These are phyloP conservation scores for Baorangia bicolor DNA, from an alignment of 768 basidiomycete species.

Conservation along the genomic window DNA sequence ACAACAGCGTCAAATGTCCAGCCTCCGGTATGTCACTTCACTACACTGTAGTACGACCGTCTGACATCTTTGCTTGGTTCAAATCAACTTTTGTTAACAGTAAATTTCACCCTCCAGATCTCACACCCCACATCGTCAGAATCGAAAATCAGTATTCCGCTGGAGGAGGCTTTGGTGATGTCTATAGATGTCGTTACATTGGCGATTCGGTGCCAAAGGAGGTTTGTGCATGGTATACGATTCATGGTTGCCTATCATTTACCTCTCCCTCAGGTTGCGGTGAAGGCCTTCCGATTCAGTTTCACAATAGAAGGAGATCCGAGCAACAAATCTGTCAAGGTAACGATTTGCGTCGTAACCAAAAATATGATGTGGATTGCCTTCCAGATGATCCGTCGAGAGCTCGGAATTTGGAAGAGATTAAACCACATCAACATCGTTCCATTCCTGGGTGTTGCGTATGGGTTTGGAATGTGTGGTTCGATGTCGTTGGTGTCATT, in stretches of 20 bases:
- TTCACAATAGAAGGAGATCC: neutral
- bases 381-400: constrained; percentile 24
- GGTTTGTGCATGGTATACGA: neutral
- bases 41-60: neutral
- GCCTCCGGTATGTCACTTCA: neutral
- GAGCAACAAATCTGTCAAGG: neutral
- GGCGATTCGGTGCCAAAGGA: neutral
- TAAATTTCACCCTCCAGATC: neutral
- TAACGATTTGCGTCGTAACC: neutral
- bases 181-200: neutral
- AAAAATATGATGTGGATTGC: fast-evolving
- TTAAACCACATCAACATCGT: constrained; percentile 28
- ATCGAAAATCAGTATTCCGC: neutral
- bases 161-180: constrained; percentile 3
- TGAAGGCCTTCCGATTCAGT: constrained; percentile 19
- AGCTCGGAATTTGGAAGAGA: constrained; percentile 30
- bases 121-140: neutral
- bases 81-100: neutral
- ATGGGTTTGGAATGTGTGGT: constrained; percentile 23
- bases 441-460: constrained; percentile 17
- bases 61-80: neutral
- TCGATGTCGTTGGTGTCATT: constrained; percentile 29
- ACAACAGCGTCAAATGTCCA: neutral
- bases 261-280: constrained; percentile 19
- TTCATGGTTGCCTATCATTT: neutral